Conservation (phyloP, 805 yeast species). For the Naumovozyma castellii region DNA sequence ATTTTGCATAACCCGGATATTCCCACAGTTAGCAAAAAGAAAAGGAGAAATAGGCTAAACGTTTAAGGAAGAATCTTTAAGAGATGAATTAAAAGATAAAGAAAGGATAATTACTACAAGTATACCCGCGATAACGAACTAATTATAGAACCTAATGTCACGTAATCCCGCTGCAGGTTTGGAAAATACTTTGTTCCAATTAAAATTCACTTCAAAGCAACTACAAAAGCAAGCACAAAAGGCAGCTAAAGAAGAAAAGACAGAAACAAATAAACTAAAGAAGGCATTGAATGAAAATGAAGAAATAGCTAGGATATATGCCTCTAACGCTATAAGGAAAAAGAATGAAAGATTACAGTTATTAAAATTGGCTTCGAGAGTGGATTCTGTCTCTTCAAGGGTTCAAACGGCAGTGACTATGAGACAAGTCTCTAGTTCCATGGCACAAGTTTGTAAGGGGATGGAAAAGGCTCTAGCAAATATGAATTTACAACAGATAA, state of each 20-base stretch:
- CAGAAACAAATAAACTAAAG: slow-evolving; percentile 80
- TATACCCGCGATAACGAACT: no score
- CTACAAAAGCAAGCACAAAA: slow-evolving; percentile 79
- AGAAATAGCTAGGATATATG: slow-evolving; percentile 89
- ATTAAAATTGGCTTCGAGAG: slow-evolving; percentile 72
- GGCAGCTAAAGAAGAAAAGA: slow-evolving; percentile 82
- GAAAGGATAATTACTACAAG: no score
- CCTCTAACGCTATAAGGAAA: slow-evolving; percentile 92
- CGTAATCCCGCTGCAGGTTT: slow-evolving; percentile 26
- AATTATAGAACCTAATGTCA: no score
- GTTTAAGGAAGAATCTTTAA: no score
- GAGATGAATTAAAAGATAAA: no score
- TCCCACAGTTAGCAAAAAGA: no score
- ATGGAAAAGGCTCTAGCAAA: slow-evolving; percentile 94
- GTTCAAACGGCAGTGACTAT: slow-evolving; percentile 97
- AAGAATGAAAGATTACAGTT: slow-evolving; percentile 76
- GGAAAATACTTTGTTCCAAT: slow-evolving; percentile 29
- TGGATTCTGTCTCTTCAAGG: slow-evolving; percentile 91
- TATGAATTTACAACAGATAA: slow-evolving; percentile 89
- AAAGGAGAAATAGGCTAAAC: no score
- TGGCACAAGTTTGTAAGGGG: slow-evolving; percentile 86
- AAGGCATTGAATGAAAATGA: slow-evolving; percentile 42
- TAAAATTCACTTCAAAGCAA: slow-evolving; percentile 84
- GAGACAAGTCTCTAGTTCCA: slow-evolving; percentile 89
- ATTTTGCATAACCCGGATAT: no score